These are phyloP conservation scores for Penicillium sclerotigenum DNA, from an alignment of 2,329 filamentous ascomycete species.

Conservation along the genomic window DNA sequence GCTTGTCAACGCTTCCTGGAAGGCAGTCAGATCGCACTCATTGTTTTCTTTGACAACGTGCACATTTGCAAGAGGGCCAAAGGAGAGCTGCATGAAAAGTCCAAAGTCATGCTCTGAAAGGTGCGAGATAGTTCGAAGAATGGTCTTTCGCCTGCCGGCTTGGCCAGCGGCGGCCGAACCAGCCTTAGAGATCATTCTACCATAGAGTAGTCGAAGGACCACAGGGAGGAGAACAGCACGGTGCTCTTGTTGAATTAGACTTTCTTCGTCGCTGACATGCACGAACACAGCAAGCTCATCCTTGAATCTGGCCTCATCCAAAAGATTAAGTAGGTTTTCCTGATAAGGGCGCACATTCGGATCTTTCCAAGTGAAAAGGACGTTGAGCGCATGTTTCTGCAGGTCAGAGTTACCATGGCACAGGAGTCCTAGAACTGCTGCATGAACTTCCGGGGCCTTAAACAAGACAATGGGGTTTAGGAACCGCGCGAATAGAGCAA, in stretches of 20 bases:
- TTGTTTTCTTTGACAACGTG: slow-evolving; percentile 54
- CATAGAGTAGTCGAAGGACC: slow-evolving; percentile 81
- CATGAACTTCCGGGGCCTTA: slow-evolving; percentile 70
- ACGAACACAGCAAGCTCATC: slow-evolving; percentile 91
- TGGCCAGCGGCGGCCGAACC: slow-evolving; percentile 65
- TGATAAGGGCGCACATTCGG: slow-evolving; percentile 72
- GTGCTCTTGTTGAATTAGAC: slow-evolving; percentile 70
- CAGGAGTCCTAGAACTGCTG: slow-evolving; percentile 69
- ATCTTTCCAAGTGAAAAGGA: slow-evolving; percentile 85
- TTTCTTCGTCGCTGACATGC: slow-evolving; percentile 62
- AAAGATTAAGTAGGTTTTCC: slow-evolving; percentile 78
- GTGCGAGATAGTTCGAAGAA: slow-evolving; percentile 74
- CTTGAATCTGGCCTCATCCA: slow-evolving; percentile 88
- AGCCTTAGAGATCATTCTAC: slow-evolving; percentile 78
- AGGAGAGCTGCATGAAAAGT: slow-evolving; percentile 78
- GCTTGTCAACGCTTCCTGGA: slow-evolving; percentile 60
- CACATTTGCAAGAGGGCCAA: slow-evolving; percentile 65
- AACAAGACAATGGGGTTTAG: slow-evolving; percentile 81
- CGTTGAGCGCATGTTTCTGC: slow-evolving; percentile 79
- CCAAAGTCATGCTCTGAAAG: slow-evolving; percentile 71
- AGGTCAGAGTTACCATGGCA: slow-evolving; percentile 87
- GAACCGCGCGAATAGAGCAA: slow-evolving; percentile 80
- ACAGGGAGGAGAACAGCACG: slow-evolving; percentile 75
- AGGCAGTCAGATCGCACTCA: slow-evolving; percentile 49
- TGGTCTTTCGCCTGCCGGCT: slow-evolving; percentile 68